phyloP scores from a whole-genome alignment of 306 rosid genomes.

The Erythrophleum fordii region DNA sequence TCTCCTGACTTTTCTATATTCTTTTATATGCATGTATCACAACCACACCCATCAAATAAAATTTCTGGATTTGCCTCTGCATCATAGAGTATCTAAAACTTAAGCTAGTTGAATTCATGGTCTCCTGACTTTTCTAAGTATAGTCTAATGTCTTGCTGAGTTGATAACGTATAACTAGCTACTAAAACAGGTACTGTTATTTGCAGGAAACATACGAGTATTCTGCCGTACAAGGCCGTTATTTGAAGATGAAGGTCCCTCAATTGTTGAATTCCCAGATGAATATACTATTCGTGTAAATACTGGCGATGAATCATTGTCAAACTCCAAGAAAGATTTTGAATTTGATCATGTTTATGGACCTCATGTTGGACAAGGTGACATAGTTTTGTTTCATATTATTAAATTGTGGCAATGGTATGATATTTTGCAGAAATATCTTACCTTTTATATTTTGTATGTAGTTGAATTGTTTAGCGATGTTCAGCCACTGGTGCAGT shows the following conservation, averaged over 20 bases:
- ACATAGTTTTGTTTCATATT: slow-evolving; percentile 29
- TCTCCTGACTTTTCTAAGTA: slow-evolving; percentile 31
- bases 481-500: slow-evolving; percentile 93
- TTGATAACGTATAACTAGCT: slow-evolving; percentile 13
- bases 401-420: slow-evolving; percentile 24
- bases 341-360: slow-evolving; percentile 94
- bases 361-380: slow-evolving; percentile 99
- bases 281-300: slow-evolving; percentile 79
- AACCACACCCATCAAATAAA: neutral
- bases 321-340: slow-evolving; percentile 88
- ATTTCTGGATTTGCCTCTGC: neutral
- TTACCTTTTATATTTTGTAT: slow-evolving; percentile 38
- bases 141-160: slow-evolving; percentile 29
- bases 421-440: slow-evolving; percentile 33
- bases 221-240: slow-evolving; percentile 87
- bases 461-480: slow-evolving; percentile 91
- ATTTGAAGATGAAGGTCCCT: slow-evolving; percentile 94
- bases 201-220: slow-evolving; percentile 83
- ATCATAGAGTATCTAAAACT: slow-evolving; percentile 1
- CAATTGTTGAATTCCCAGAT: slow-evolving; percentile 86
- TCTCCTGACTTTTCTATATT: slow-evolving; percentile 27
- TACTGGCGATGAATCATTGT: slow-evolving; percentile 77
- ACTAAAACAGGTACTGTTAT: slow-evolving; percentile 23
- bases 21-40: neutral
- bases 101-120: slow-evolving; percentile 19